Conservation (phyloP, 306 rosid genomes). For the Gynostemma pentaphyllum region DNA sequence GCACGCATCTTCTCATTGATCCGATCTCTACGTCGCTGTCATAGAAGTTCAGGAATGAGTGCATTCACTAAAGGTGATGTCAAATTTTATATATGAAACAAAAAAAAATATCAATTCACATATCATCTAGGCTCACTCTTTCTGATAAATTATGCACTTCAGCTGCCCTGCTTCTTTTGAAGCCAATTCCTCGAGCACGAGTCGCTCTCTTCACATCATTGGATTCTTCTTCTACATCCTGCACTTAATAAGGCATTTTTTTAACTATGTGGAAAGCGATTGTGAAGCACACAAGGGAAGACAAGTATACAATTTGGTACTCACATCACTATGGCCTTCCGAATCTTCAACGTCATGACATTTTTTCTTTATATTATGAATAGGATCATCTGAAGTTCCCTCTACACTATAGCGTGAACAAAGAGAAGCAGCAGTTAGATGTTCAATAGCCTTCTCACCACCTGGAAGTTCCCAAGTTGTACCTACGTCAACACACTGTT, state of each 20-base stretch:
- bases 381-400: conserved; percentile 33
- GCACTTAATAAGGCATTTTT: conserved; percentile 21
- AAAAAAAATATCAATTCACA: neutral
- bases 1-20: conserved; percentile 92
- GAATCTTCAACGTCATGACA: conserved; percentile 59
- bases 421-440: conserved; percentile 54
- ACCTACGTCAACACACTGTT: conserved; percentile 32
- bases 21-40: conserved; percentile 74
- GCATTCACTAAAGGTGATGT: neutral
- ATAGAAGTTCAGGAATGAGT: conserved; percentile 14
- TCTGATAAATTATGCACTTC: conserved; percentile 89
- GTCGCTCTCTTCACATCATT: conserved; percentile 34
- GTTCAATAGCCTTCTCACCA: conserved; percentile 33
- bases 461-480: conserved; percentile 22
- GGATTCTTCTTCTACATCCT: conserved; percentile 76
- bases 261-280: neutral
- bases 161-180: conserved; percentile 73
- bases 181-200: conserved; percentile 35
- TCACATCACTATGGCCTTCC: conserved; percentile 79
- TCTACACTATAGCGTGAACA: conserved; percentile 64
- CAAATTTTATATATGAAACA: neutral
- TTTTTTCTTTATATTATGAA: conserved; percentile 40
- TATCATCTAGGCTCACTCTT: conserved; percentile 43
- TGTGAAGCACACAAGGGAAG: conserved; percentile 6
- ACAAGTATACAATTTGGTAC: conserved; percentile 21